Percentiles rank a stretch among this genome's conserved stretches.
phyloP scores from a whole-genome alignment of 768 basidiomycete genomes.

The Termitomyces bulborhizus region DNA sequence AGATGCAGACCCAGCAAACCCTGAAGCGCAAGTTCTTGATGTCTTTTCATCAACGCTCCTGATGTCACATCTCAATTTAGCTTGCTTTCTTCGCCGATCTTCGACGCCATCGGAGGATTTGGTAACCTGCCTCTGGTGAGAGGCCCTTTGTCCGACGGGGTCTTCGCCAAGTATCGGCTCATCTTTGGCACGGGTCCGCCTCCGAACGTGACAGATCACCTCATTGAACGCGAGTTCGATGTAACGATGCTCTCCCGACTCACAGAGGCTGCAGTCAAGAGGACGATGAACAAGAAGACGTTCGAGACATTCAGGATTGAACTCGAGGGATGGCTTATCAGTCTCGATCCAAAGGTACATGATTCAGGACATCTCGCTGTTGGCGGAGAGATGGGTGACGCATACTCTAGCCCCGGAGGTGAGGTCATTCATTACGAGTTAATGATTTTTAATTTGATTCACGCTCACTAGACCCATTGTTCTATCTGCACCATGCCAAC shows the following conservation, averaged over 20 bases:
- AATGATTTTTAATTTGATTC: not conserved
- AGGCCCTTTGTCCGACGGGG: conserved; percentile 25
- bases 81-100: conserved; percentile 23
- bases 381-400: conserved; percentile 27
- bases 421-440: conserved; percentile 20
- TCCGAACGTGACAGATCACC: conserved; percentile 22
- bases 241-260: conserved; percentile 13
- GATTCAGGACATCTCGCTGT: conserved; percentile 29
- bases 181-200: conserved; percentile 28
- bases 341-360: conserved; percentile 20
- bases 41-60: no score
- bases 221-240: conserved; percentile 26
- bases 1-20: no score
- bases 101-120: conserved; percentile 29
- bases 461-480: conserved; percentile 26
- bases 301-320: conserved; percentile 29
- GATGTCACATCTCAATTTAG: no score
- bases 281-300: conserved; percentile 11
- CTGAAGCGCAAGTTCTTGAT: no score
- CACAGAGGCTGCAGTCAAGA: conserved; percentile 14
- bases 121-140: conserved; percentile 26
- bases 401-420: conserved; percentile 34
- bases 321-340: conserved; percentile 28
- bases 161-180: conserved; percentile 27
- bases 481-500: conserved; percentile 34